A percentile compares a stretch with the other conserved stretches of the same genome.
phyloP scores from a whole-genome alignment of 2,329 filamentous ascomycete species.

The Calonectria ilicicola region DNA sequence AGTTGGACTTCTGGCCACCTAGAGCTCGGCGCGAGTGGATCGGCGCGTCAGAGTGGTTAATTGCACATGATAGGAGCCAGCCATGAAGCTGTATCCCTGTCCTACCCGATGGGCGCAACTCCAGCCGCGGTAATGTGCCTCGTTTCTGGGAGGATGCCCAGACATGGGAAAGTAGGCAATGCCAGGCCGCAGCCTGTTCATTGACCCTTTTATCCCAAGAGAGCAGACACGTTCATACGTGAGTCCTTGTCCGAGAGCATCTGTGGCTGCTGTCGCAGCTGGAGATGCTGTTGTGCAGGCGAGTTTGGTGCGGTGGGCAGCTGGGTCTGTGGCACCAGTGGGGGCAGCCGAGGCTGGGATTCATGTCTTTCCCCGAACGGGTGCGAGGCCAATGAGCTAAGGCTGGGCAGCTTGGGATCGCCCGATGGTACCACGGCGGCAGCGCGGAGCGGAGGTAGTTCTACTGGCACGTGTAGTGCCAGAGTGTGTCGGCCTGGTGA shows the following conservation, averaged over 20 bases:
- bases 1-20: neutral
- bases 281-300: conserved; percentile 36
- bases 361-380: conserved; percentile 22
- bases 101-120: neutral
- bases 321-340: conserved; percentile 33
- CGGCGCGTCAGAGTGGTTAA: neutral
- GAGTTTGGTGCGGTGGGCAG: conserved; percentile 45
- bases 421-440: neutral
- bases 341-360: conserved; percentile 29
- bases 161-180: neutral
- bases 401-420: conserved; percentile 45
- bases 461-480: conserved; percentile 53
- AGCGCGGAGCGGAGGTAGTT: conserved; percentile 53
- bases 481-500: conserved; percentile 61
- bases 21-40: neutral
- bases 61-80: neutral
- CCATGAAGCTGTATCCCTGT: neutral
- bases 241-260: conserved; percentile 29
- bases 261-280: conserved; percentile 23
- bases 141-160: neutral
- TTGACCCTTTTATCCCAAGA: conserved; percentile 28
- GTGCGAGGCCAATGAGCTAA: conserved; percentile 35
- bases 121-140: neutral
- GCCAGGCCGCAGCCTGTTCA: neutral
- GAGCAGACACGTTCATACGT: conserved; percentile 40